These are phyloP conservation scores for Globisporangium orthogonon DNA, from an alignment of 352 stramenopile species.

Conservation along the genomic window DNA sequence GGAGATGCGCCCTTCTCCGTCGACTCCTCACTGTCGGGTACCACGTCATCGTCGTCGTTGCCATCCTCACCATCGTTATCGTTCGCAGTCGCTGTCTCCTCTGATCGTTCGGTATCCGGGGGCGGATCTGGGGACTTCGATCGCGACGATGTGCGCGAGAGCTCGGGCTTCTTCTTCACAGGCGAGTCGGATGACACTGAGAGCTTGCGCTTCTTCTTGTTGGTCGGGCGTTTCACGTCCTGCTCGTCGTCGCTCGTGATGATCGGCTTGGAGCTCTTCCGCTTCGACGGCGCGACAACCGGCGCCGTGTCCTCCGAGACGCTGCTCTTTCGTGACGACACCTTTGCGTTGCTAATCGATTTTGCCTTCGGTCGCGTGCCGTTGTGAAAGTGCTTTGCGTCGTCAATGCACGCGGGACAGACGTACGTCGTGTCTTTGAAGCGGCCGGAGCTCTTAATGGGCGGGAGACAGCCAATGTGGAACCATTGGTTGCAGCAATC, in stretches of 20 bases:
- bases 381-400: conserved; percentile 68
- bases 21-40: not conserved
- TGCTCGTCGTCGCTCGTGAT: conserved; percentile 31
- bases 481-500: conserved; percentile 88
- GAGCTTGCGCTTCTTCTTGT: conserved; percentile 41
- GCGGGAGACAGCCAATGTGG: conserved; percentile 78
- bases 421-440: conserved; percentile 87
- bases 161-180: conserved; percentile 16
- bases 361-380: conserved; percentile 52
- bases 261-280: conserved; percentile 23
- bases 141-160: conserved; percentile 4
- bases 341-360: not conserved
- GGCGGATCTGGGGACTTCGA: conserved; percentile 8
- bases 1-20: conserved; percentile 2
- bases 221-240: conserved; percentile 6
- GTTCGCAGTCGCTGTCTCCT: not conserved
- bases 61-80: conserved; percentile 2
- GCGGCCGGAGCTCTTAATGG: conserved; percentile 77
- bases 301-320: conserved; percentile 13
- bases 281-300: conserved; percentile 9
- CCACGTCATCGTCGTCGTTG: not conserved
- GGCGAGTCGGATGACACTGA: conserved; percentile 19
- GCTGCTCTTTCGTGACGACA: conserved; percentile 12
- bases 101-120: not conserved
- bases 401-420: conserved; percentile 70